Evolutionary conservation across 345 rosid species (phyloP), one percentile per base, ranked within the genome.

Genomic region (Eucalyptus viminalis): DNA sequence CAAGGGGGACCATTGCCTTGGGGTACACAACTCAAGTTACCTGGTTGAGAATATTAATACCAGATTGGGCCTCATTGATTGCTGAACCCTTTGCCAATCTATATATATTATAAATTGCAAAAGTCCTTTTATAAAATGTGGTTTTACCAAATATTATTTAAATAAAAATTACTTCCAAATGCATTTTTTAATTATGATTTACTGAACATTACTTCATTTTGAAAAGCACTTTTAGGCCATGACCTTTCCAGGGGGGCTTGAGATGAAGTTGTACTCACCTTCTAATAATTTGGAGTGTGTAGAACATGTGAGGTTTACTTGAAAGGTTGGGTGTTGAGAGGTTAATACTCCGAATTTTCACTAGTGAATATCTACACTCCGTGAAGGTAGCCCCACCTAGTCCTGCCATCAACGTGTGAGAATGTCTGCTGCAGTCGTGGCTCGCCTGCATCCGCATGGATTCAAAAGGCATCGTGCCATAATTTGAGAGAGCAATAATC

Each of bases 1-100:
- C 7, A 13, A 29, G 69, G 69, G 2, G 16, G 34, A 62, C 69
- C 16, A 62, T 65, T n/a, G 76, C 76, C 76, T 6, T 29, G 17
- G 76, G 76, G 8, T 29, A 1, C 37, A 16, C 21, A 14, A 65
- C 76, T n/a, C n/a, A 62, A 12, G 69, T 62, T 2, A 7, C 34
- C 4, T 0, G 3, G 16, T 29, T 29, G 3, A 29, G 34, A 14
- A 0, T 62, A 29, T 7, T 14, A 29, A 11, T 3, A 27, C 17
- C 0, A 62, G 4, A 62, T 4, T 0, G 8, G 37, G 19, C 19
- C 10, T 65, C 5, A 7, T 6, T 14, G 17, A 8, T 10, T 0
- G 3, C 2, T n/a, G 21, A n/a, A 65, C 11, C 19, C 11, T 65
- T 14, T n/a, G 72, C 37, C 9, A 4, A 31, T 65, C 0, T 65